phyloP scores from a whole-genome alignment of 2,329 filamentous ascomycete species.

The Sporothrix variecibatus region DNA sequence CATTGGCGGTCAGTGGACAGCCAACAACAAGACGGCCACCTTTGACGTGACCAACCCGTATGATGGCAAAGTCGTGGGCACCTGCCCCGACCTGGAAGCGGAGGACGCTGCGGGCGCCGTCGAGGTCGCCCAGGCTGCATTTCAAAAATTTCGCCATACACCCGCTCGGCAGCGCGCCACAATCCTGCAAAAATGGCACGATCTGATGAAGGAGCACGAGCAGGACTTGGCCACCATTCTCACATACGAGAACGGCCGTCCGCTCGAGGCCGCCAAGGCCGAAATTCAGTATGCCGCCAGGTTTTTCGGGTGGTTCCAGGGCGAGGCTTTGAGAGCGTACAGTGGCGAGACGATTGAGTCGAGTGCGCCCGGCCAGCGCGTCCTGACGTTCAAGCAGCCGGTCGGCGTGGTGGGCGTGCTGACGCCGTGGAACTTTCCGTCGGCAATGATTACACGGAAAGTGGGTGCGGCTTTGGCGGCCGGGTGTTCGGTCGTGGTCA shows the following conservation, averaged over 20 bases:
- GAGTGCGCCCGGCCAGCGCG: conserved; percentile 68
- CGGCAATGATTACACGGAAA: conserved; percentile 51
- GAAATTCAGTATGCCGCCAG: conserved; percentile 72
- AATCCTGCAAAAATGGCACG: conserved; percentile 77
- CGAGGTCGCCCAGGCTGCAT: conserved; percentile 74
- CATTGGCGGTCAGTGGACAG: conserved; percentile 90
- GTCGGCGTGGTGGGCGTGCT: conserved; percentile 81
- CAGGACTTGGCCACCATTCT: conserved; percentile 81
- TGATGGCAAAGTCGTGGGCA: conserved; percentile 77
- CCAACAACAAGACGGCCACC: conserved; percentile 80
- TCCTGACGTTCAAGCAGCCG: conserved; percentile 80
- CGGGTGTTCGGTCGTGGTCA: conserved; percentile 72
- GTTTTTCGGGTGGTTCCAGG: conserved; percentile 80
- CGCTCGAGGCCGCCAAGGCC: conserved; percentile 69
- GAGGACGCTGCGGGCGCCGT: conserved; percentile 81
- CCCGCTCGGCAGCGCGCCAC: conserved; percentile 73
- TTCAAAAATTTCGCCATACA: conserved; percentile 67
- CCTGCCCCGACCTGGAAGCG: conserved; percentile 78
- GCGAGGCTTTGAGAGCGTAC: conserved; percentile 72
- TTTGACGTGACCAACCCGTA: conserved; percentile 88
- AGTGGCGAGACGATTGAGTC: conserved; percentile 72
- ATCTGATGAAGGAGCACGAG: conserved; percentile 73
- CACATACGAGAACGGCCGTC: conserved; percentile 89
- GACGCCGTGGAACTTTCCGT: conserved; percentile 86
- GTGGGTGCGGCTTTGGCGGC: conserved; percentile 60